Base-by-base conservation (phyloP, 495 filamentous ascomycete genomes). In the Aspergillus steynii region DNA sequence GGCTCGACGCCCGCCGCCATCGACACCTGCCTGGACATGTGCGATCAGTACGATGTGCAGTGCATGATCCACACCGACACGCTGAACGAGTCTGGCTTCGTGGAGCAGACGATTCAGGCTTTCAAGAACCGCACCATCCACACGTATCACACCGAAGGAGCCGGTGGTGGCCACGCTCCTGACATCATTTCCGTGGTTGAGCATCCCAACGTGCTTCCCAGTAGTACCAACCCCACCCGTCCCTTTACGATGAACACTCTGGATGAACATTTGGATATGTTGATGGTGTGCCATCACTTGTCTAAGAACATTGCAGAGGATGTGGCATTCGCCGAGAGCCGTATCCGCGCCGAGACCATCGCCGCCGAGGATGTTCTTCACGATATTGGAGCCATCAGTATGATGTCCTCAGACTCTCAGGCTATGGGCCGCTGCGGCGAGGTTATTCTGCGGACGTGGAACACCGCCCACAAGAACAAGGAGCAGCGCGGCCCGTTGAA, bases 391-490 rank as follows among this genome's bases (percentile, higher is more conserved):
- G 95, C 95, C 37, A 97, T 99, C 77, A 90, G 86, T 71, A 99
- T 99, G 96, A 97, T 99, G 94, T 90, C 86, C 51, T 92, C 88
- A 3, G 95, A 99, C 77, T 95, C 90, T 15, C 95, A 99, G 75
- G 95, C 95, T 53, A 99, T 99, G 95, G 95, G 95, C 56, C 89
- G 95, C 50, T 96, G 91, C 71, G 95, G 95, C 58, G 95, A 99
- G 74, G 95, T 99, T 50, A 87, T 99, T 61, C 80, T 96, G 51
- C 86, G 95, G 14, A 99, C 96, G 0, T 99, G 95, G 95, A 92
- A 97, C 74, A 99, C 95, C 2, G 95, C 95, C 1, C 93, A 96
- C 77, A 99, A 99, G 84, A 99, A 99, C 70, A 97, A 96, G 74
- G 67, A 85, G 14, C 95, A 99, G 76, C 82, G 95, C 6, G 96